These are phyloP conservation scores for Russula ochroleuca DNA, from an alignment of 768 basidiomycete genomes.

Conservation along the genomic window DNA sequence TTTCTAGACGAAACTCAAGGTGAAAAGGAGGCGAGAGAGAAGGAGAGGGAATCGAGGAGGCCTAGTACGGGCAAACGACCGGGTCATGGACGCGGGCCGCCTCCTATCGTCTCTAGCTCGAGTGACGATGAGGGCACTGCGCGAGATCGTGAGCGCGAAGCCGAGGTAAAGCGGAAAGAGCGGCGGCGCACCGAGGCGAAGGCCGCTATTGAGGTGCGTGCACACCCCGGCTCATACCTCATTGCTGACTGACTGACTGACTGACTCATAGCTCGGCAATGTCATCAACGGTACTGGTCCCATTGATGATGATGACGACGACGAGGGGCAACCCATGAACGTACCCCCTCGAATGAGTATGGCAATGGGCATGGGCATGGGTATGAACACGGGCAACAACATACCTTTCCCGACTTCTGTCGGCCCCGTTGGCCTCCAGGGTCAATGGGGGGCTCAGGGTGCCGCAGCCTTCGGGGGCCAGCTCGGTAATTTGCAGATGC, in stretches of 20 bases:
- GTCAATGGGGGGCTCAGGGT: constrained; percentile 31
- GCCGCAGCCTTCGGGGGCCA: constrained; percentile 30
- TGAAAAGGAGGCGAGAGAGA: constrained; percentile 31
- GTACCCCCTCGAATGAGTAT: constrained; percentile 37
- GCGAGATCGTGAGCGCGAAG: constrained; percentile 28
- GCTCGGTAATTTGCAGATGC: constrained; percentile 35
- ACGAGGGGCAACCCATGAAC: constrained; percentile 30
- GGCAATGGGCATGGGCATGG: constrained; percentile 34
- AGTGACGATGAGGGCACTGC: constrained; percentile 12
- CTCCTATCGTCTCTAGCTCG: background rate
- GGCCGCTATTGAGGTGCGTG: constrained; percentile 79
- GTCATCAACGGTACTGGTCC: constrained; percentile 77
- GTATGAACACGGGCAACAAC: constrained; percentile 15
- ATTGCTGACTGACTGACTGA: background rate
- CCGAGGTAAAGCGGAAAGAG: constrained; percentile 60
- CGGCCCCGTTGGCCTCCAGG: constrained; percentile 31
- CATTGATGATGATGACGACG: constrained; percentile 38
- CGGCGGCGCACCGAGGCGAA: constrained; percentile 78
- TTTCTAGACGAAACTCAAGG: constrained; percentile 52
- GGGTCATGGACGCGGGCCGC: background rate
- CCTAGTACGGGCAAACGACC: constrained; percentile 13
- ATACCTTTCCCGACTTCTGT: constrained; percentile 26
- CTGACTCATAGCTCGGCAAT: constrained; percentile 63
- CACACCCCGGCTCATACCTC: constrained; percentile 30
- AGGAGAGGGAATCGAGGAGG: constrained; percentile 32